Base-by-base conservation (phyloP, 2,329 filamentous ascomycete species). In the Beauveria caledonica region DNA sequence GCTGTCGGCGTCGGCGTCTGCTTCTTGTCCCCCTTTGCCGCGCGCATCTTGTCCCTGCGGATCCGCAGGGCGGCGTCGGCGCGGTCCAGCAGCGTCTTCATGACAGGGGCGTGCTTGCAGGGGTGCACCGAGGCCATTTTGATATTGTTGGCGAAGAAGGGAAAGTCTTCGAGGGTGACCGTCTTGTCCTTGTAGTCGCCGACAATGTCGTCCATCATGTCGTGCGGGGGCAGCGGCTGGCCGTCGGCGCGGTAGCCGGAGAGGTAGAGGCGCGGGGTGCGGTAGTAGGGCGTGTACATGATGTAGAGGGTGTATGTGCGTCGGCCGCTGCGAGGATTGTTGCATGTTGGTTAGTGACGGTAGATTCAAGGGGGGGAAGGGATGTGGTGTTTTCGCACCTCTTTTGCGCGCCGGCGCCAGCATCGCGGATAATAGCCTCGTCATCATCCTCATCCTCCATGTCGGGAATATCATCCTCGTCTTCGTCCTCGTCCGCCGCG, bases 291-390 rank as follows among this genome's bases (percentile, higher is more conserved):
- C 5, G 92, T 90, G 78, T 99, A 99, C 76, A 92, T 94, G 70
- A 99, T 97, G 81, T 99, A 99, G 66, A 99, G 87, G 49, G 89
- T 96, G 75, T 99, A 99, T n/a, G 90, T 96, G 66, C 94, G 89
- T 56, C 90, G 83, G 58, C 89, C 87, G 61, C 90, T 96, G 42
- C 25, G 21, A 55, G 11, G 0, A 36, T 36, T 33, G 29, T 36
- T 36, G 33, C 33, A 36, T 36, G 11, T 36, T 36, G 33, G 33
- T 36, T 36, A 36, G 33, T 36, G 11, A 36, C 11, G 13, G 33
- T 13, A 36, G 33, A 36, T 36, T 13, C 33, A 15, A 36, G 5
- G 33, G 33, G 33, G 11, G 4, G 27, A 2, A 15, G 33, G 33
- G 33, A 6, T 36, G 33, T 36, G 33, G 33, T n/a, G 17, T 13